Percentiles rank a stretch among this genome's conserved stretches.
These are phyloP conservation scores for Astragalus membranaceus DNA, from an alignment of 306 rosid species.

Conservation along the genomic window DNA sequence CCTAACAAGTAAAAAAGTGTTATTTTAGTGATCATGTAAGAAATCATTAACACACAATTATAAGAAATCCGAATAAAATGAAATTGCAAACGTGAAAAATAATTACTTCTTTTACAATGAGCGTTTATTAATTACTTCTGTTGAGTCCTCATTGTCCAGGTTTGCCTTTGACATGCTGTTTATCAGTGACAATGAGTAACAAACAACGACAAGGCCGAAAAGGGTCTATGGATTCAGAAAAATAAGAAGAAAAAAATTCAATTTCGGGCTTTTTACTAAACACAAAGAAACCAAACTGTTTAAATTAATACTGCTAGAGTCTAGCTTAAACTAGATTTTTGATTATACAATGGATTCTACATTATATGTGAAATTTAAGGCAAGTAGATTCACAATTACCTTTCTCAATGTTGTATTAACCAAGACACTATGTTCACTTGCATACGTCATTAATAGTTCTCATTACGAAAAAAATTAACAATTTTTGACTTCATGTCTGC, in stretches of 20 bases:
- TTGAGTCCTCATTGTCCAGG: too few relatives aligned
- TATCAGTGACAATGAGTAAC: too few relatives aligned
- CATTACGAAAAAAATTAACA: conserved; percentile 37
- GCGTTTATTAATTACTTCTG: too few relatives aligned
- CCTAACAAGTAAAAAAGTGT: too few relatives aligned
- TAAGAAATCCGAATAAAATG: too few relatives aligned
- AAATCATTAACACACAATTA: too few relatives aligned
- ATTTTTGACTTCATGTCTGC: conserved; percentile 58
- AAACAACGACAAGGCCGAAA: too few relatives aligned
- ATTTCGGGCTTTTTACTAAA: neutral
- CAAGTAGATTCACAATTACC: neutral
- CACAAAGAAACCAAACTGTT: neutral
- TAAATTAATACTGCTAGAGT: neutral
- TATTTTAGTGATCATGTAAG: too few relatives aligned
- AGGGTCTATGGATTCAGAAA: too few relatives aligned
- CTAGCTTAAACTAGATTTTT: neutral
- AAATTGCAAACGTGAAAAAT: too few relatives aligned
- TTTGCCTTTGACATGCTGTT: too few relatives aligned
- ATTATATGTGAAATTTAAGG: neutral
- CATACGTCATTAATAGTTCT: conserved; percentile 28
- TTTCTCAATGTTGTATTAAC: conserved; percentile 1
- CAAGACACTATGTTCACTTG: neutral
- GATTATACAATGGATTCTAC: neutral
- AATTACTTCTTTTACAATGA: too few relatives aligned
- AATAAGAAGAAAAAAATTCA: neutral